A percentile compares a stretch with the other conserved stretches of the same genome.
Evolutionary conservation across 345 rosid genomes (phyloP).

Genomic region (Microthlaspi erraticum): DNA sequence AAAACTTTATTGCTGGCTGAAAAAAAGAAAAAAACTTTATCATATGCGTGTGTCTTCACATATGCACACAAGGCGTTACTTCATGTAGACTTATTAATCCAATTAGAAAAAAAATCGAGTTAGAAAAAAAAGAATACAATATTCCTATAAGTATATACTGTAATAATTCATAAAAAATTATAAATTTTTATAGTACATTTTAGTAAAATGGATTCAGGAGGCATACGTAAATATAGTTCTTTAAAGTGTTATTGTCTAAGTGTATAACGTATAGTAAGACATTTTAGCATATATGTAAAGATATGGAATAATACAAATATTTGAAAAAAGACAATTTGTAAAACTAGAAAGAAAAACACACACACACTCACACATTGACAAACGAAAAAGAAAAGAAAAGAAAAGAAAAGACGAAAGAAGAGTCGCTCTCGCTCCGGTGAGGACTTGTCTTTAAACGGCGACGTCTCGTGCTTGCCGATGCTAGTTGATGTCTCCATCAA

Average conservation of each 20-base stretch:
- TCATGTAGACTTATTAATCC: constrained; percentile 16
- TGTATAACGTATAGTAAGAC: not conserved
- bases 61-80: constrained; percentile 34
- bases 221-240: too few relatives aligned
- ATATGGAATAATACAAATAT: not conserved
- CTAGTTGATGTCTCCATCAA: constrained; percentile 35
- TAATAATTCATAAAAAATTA: too few relatives aligned
- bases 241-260: too few relatives aligned
- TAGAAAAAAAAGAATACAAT: too few relatives aligned
- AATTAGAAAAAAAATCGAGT: not conserved
- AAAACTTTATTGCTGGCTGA: constrained; percentile 38
- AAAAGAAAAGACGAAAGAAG: constrained; percentile 21
- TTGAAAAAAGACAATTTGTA: not conserved
- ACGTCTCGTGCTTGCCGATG: constrained; percentile 37
- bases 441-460: constrained; percentile 36
- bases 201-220: too few relatives aligned
- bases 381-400: constrained; percentile 8
- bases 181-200: too few relatives aligned
- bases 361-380: not conserved
- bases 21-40: constrained; percentile 23
- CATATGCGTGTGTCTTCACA: constrained; percentile 33
- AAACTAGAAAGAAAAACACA: not conserved
- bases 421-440: constrained; percentile 37
- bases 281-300: not conserved
- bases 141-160: too few relatives aligned